Percentiles rank a stretch among this genome's conserved stretches.
These are phyloP conservation scores for Camellia sinensis DNA, from an alignment of 148 eudicot genomes.

Conservation along the genomic window DNA sequence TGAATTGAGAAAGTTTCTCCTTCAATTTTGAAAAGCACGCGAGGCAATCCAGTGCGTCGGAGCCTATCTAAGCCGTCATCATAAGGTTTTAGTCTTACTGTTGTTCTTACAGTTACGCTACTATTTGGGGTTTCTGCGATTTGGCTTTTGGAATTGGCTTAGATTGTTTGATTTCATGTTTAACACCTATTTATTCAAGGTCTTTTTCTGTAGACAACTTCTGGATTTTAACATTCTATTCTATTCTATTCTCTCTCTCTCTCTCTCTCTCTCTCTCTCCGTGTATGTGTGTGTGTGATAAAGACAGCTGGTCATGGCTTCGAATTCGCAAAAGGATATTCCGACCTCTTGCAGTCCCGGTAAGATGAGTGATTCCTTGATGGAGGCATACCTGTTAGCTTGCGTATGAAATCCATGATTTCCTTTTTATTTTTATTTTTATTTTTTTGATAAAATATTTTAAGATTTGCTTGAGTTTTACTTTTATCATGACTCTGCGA, in stretches of 20 bases:
- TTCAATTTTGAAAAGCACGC: not conserved
- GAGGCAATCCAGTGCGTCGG: not conserved
- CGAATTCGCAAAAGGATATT: slow-evolving; percentile 36
- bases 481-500: not conserved
- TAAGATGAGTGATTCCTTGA: slow-evolving; percentile 9
- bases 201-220: not conserved
- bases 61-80: not conserved
- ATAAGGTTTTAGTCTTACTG: not conserved
- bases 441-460: not conserved
- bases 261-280: not conserved
- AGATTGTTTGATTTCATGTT: not conserved
- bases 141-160: not conserved
- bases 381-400: not conserved
- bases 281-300: not conserved
- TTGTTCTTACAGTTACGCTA: not conserved
- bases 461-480: not conserved
- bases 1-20: not conserved
- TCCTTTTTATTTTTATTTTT: not conserved
- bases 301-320: slow-evolving; percentile 34
- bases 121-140: not conserved
- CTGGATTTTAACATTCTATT: slow-evolving; percentile 1
- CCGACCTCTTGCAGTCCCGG: slow-evolving; percentile 30
- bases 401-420: not conserved
- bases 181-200: not conserved
- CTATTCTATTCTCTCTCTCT: not conserved